Percentiles rank a stretch among this genome's conserved stretches.
These are phyloP conservation scores for Aurantiochytrium sp. DNA, from an alignment of 108 stramenopile genomes.

Conservation along the genomic window DNA sequence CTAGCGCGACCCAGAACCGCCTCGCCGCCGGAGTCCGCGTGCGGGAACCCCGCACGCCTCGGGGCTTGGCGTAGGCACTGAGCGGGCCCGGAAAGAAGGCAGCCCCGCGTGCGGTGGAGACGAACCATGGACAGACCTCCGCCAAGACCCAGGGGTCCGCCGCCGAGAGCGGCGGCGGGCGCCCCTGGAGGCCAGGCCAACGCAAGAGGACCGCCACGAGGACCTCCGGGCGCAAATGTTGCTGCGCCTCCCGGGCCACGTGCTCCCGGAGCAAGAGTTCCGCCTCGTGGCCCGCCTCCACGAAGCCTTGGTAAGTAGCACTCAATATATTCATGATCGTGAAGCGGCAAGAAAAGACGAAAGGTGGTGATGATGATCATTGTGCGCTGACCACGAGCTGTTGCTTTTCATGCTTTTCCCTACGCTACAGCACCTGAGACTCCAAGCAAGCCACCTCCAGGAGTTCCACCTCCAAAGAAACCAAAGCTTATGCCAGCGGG, in stretches of 20 bases:
- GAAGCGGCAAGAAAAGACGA: too few species aligned
- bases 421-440: background rate
- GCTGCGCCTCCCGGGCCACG: background rate
- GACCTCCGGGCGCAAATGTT: background rate
- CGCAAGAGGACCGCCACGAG: background rate
- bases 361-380: too few species aligned
- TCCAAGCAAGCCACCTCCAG: background rate
- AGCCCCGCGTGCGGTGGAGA: too few species aligned
- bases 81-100: too few species aligned
- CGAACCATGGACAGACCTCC: background rate
- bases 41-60: too few species aligned
- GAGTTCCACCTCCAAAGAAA: background rate
- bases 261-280: background rate
- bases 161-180: background rate
- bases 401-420: too few species aligned
- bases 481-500: background rate
- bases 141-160: background rate
- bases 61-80: too few species aligned
- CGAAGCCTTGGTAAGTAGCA: background rate
- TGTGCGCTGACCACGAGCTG: too few species aligned
- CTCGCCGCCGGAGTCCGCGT: too few species aligned
- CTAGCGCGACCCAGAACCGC: too few species aligned
- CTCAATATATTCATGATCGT: too few species aligned
- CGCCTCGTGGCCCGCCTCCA: background rate
- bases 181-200: too few species aligned